Base-by-base conservation (phyloP, 106 monocot genomes). In the Dendrobium nobile region DNA sequence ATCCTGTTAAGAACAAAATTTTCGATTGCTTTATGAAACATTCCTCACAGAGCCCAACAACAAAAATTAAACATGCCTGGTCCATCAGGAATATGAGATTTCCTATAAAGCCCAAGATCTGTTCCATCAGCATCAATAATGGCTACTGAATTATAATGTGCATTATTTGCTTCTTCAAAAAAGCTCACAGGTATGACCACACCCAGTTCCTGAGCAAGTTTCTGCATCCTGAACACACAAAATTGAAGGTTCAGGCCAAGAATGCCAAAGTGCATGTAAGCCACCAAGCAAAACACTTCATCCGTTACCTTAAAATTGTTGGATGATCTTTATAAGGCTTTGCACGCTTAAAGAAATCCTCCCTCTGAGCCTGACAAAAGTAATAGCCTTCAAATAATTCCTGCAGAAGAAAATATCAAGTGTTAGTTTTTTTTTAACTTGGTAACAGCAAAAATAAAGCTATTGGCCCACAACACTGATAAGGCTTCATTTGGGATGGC, bases 61-160 rank as follows among this genome's bases (percentile, higher is more conserved):
- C 64, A 20, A 75, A 67, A 77, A 45, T 40, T 45, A 41, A 17
- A 75, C 86, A 77, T 90, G 55, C 97, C 97, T 85, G 97, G 97
- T 43, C 97, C 97, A 88, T 98, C 92, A 47, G 97, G 97, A 84
- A 98, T 98, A 86, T 98, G 97, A 45, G 97, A 98, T 90, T 98
- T 98, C 75, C 97, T 83, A 54, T 98, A 98, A 24, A 98, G 84
- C 72, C 97, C 97, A 84, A 98, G 97, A 84, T 98, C 97, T 11
- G 86, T 88, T 26, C 97, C 97, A 87, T 95, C 94, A 47, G 97
- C 90, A 87, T 98, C 92, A 77, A 98, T 88, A 16, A 98, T 85
- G 51, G 91, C 97, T 64, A 98, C 75, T 19, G 97, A 98, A 89
- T 98, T 98, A 84, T 98, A 98, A 83, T 98, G 97, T 72, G 94